Base-by-base conservation (phyloP, 2,329 filamentous ascomycete species). In the Trichophyton mentagrophytes region DNA sequence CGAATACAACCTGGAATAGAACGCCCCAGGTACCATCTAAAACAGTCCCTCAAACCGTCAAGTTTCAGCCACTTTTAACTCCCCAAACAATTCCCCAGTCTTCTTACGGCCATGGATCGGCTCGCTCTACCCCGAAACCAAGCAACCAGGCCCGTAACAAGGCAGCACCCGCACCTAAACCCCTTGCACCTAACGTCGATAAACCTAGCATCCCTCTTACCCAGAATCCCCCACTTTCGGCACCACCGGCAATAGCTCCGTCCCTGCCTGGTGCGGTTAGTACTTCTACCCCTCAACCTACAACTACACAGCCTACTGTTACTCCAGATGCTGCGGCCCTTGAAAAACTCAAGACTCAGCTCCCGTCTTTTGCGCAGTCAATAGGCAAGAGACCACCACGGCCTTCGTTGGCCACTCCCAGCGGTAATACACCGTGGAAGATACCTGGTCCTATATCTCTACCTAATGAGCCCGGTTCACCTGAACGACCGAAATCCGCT, bases 391-490 rank as follows among this genome's bases (percentile, higher is more conserved):
- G 69, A 17, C 71, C 68, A 13, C 65, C 66, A 3, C 70, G 69
- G 15, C 60, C 71, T 17, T 75, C 72, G 2, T 70, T 77, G 36
- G 68, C 72, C 33, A 76, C 73, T 1, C 68, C 70, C n/a, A 70
- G 70, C 9, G 75, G 74, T 25, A 69, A 69, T 17, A 78, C 76
- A 0, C 76, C 74, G 2, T 78, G 76, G 76, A 78, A 71, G 58
- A 69, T 69, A 40, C 72, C 73, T 22, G 58, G 70, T 46, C 72
- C 66, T 7, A 68, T 76, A 15, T 60, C 62, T 17, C 66, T 67
- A 42, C 67, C 72, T 0, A 63, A 68, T 17, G 73, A 71, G 4
- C 73, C 74, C 30, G 67, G 67, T 15, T 77, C 76, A 20, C 76
- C 76, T 8, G 65, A 69, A 57, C 70, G 72, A 1, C 76, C 76